Evolutionary conservation across 805 yeast species (phyloP), one percentile per base, ranked within the genome.

Genomic region (Spathaspora hagerdaliae): DNA sequence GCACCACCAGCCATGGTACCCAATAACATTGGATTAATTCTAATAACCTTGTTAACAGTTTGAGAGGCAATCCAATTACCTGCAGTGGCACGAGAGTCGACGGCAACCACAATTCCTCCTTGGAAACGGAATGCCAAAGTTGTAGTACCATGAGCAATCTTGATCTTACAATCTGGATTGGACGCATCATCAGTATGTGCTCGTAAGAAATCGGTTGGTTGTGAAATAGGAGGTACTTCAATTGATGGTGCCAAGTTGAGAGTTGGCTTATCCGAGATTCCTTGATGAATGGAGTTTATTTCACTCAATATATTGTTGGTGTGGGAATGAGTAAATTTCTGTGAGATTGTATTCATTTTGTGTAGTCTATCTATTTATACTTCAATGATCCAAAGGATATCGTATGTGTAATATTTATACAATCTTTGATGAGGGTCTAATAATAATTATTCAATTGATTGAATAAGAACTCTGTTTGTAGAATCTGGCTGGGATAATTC

Each of bases 1-100:
- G 99, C 99, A 74, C 98, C 98, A 71, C 99, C 99, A 31, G 99
- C 99, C 97, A 94, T 83, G 15, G 99, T 94, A 53, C 99, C 99
- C 57, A 94, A 77, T 52, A 94, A 71, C 65, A 87, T 86, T 44
- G 97, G 97, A 67, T 94, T 94, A 70, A 94, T 94, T 67, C 92
- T 92, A 59, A 94, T 90, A 45, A 94, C 99, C 69, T 94, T 94
- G 69, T 92, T 92, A 52, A 94, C 99, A 2, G 97, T 90, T 65
- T 91, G 97, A 12, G 97, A 90, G 15, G 97, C 98, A 57, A 94
- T 85, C 97, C 97, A 92, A 59, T 86, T 83, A 39, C 99, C 99
- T 2, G 96, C 96, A 7, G 98, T 87, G 48, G 99, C 99, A 67
- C 99, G 82, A 37, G 97, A 90, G 71, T 94, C 99, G 9, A 94